Evolutionary conservation across 108 stramenopile species (phyloP).

Genomic region (Stephanodiscus minutulus): DNA sequence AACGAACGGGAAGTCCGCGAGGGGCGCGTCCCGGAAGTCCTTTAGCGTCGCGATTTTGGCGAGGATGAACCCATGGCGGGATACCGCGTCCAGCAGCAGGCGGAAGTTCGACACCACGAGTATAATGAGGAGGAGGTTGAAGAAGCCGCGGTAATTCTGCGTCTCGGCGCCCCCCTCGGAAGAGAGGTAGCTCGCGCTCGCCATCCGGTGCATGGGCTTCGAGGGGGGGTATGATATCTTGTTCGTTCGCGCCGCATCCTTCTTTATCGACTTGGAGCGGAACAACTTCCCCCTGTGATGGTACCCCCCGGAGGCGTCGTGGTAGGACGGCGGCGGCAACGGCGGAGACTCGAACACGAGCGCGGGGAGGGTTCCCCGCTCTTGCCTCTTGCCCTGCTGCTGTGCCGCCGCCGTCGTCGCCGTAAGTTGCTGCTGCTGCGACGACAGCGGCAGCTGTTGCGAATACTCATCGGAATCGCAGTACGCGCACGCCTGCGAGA

Average conservation of each 20-base stretch:
- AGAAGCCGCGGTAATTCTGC: constrained; percentile 83
- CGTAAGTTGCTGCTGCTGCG: constrained; percentile 39
- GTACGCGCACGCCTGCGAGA: constrained; percentile 76
- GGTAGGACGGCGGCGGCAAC: constrained; percentile 34
- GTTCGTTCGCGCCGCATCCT: constrained; percentile 55
- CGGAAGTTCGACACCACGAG: constrained; percentile 80
- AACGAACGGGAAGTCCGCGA: constrained; percentile 63
- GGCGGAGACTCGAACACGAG: constrained; percentile 35
- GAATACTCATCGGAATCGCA: constrained; percentile 71
- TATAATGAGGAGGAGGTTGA: constrained; percentile 80
- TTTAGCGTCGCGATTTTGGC: constrained; percentile 23
- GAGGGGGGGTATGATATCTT: constrained; percentile 65
- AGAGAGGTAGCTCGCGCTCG: constrained; percentile 66
- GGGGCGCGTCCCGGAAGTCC: constrained; percentile 33
- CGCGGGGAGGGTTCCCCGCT: constrained; percentile 35
- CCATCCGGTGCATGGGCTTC: constrained; percentile 69
- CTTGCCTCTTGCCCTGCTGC: constrained; percentile 33
- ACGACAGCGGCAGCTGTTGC: constrained; percentile 36
- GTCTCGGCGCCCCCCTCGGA: constrained; percentile 43
- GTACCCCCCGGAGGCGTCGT: constrained; percentile 8
- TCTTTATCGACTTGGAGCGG: constrained; percentile 47
- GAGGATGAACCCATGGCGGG: constrained; percentile 68
- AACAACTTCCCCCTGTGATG: constrained; percentile 47
- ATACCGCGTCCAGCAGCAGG: constrained; percentile 59
- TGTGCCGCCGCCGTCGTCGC: neutral